Percentiles rank a stretch among this genome's conserved stretches.
Evolutionary conservation across 78 protist species (phyloP).

Genomic region (Neovahlkampfia damariscottae): DNA sequence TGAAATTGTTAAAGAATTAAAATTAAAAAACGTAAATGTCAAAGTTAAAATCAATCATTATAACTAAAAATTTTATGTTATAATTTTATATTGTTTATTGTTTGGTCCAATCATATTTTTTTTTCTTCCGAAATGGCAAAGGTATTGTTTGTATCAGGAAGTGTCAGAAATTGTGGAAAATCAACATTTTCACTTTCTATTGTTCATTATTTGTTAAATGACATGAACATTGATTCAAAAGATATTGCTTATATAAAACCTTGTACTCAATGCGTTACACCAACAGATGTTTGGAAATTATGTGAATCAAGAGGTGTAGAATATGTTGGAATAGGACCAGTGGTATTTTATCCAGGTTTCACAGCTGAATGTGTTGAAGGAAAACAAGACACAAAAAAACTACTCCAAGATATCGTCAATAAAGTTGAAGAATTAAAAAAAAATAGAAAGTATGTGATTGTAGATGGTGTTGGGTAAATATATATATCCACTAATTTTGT

Average conservation of each 20-base stretch:
- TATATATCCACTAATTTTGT: too few species aligned
- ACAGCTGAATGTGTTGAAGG: too few species aligned
- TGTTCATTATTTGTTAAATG: neutral
- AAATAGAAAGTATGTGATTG: neutral
- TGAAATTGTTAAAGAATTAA: too few species aligned
- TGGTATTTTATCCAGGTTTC: conserved; percentile 5
- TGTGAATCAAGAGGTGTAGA: neutral
- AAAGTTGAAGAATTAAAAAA: neutral
- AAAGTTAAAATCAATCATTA: too few species aligned
- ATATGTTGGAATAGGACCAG: neutral
- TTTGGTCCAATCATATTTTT: too few species aligned
- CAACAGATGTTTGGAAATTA: neutral
- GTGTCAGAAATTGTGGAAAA: neutral
- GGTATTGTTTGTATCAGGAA: neutral
- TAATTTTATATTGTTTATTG: too few species aligned
- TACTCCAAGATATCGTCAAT: neutral
- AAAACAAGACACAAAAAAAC: too few species aligned
- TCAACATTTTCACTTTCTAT: conserved; percentile 3
- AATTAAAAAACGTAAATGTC: too few species aligned
- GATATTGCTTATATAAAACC: conserved; percentile 24
- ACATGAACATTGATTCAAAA: too few species aligned
- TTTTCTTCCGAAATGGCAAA: too few species aligned
- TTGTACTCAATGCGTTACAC: conserved; percentile 20
- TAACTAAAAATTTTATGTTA: too few species aligned
- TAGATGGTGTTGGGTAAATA: conserved; percentile 27